Conservation (phyloP, 306 rosid genomes). For the Quercus berberidifolia region DNA sequence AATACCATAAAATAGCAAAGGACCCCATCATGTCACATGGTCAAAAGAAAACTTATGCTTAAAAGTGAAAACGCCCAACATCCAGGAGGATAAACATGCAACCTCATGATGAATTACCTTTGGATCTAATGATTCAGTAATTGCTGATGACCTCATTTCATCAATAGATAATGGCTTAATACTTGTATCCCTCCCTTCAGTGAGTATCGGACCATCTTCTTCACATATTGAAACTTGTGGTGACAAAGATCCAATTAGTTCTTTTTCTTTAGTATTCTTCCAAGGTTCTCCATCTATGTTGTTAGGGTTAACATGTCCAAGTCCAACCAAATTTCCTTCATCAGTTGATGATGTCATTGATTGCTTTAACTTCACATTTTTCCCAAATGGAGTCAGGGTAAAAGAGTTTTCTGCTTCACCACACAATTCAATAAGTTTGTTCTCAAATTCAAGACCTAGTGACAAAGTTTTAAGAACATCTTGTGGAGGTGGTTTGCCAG, state of each 20-base stretch:
- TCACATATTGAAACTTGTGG: conserved; percentile 38
- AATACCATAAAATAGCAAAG: neutral
- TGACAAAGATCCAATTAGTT: conserved; percentile 43
- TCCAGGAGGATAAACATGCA: neutral
- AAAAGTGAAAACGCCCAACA: neutral
- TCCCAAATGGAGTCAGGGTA: neutral
- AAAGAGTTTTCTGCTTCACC: no score
- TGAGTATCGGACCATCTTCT: no score
- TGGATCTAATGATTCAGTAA: conserved; percentile 21
- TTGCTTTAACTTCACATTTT: conserved; percentile 38
- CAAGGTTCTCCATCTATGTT: conserved; percentile 19
- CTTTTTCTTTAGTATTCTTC: conserved; percentile 42
- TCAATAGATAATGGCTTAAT: no score
- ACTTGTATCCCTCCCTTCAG: no score
- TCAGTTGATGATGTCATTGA: conserved; percentile 20
- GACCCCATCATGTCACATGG: neutral
- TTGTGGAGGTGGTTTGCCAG: no score
- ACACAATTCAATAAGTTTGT: no score
- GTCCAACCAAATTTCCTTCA: conserved; percentile 24
- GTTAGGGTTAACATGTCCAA: conserved; percentile 18
- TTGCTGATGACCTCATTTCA: neutral
- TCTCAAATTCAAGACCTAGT: no score
- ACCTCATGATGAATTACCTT: conserved; percentile 35
- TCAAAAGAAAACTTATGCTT: neutral
- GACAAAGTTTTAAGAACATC: neutral